phyloP scores from a whole-genome alignment of 768 basidiomycete species.

The Pleurotus ostreatus region DNA sequence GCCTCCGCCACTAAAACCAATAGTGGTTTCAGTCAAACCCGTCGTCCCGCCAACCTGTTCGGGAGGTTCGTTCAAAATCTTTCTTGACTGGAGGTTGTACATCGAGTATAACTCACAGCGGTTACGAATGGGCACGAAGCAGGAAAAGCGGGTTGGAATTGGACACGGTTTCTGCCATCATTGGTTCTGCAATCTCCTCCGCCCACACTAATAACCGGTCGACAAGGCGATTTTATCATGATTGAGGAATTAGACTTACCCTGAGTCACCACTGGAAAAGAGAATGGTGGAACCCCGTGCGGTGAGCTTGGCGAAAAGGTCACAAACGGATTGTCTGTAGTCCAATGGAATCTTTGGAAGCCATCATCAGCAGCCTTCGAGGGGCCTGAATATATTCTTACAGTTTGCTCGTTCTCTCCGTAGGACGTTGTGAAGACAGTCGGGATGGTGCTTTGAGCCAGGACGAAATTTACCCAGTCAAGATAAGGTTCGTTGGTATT shows the following conservation, averaged over 20 bases:
- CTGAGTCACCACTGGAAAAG: conserved; percentile 48
- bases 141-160: conserved; percentile 43
- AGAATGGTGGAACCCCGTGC: conserved; percentile 46
- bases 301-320: conserved; percentile 43
- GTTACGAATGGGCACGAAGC: conserved; percentile 23
- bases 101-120: background rate
- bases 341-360: conserved; percentile 31
- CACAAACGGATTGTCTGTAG: conserved; percentile 43
- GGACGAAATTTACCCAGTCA: conserved; percentile 49
- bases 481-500: conserved; percentile 42
- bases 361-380: too few species aligned
- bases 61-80: too few species aligned
- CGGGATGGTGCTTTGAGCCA: conserved; percentile 31
- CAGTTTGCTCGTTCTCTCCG: conserved; percentile 53
- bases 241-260: too few species aligned
- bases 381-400: too few species aligned
- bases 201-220: conserved; percentile 55
- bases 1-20: conserved; percentile 19
- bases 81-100: background rate
- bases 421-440: conserved; percentile 52
- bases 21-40: conserved; percentile 9
- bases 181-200: conserved; percentile 47
- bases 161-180: conserved; percentile 36
- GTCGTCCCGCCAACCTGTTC: conserved; percentile 11
- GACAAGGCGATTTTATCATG: too few species aligned